Evolutionary conservation across 2,329 filamentous ascomycete species (phyloP), one percentile per base, ranked within the genome.

Genomic region (Rhynchosporium secalis): DNA sequence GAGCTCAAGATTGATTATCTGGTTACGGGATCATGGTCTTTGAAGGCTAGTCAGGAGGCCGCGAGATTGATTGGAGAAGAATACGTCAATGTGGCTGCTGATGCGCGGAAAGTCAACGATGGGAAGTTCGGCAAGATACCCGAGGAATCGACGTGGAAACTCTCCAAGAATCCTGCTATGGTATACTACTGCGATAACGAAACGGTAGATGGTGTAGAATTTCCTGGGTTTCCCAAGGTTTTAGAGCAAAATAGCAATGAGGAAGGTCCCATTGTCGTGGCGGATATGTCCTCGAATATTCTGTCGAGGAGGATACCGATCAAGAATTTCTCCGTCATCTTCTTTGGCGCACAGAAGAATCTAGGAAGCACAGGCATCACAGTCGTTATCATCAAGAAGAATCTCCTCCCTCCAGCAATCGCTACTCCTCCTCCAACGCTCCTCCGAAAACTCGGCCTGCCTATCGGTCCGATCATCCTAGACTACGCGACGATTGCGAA

Each of bases 311-410:
- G 82, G 65, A 83, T 97, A 29, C 88, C 93, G 40, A 83, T 96
- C 54, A 81, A 80, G 69, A 93, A 95, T 73, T 96, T 89, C 77
- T 89, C 88, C 0, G 80, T 89, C 68, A 89, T 98, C 73, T 97
- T 97, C 78, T 96, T 92, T 65, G 92, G 93, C 52, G 92, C 93
- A 0, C 94, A 97, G 75, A 97, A 98, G 84, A 97, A 98, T 77
- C 83, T 97, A 10, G 94, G 93, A 33, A 86, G 85, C 3, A 87
- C 94, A 1, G 94, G 94, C 63, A 84, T 98, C 64, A 95, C 94
- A 5, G 90, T 96, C 33, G 88, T 90, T 13, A 87, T 97, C 55
- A 81, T 98, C 72, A 89, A 88, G 74, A 96, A 96, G 79, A 85
- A 79, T 66, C 80, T 98, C 36, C 82, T 98, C 2, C 85, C 90